phyloP scores from a whole-genome alignment of 2,329 filamentous ascomycete species.

The Trichoderma sp. region DNA sequence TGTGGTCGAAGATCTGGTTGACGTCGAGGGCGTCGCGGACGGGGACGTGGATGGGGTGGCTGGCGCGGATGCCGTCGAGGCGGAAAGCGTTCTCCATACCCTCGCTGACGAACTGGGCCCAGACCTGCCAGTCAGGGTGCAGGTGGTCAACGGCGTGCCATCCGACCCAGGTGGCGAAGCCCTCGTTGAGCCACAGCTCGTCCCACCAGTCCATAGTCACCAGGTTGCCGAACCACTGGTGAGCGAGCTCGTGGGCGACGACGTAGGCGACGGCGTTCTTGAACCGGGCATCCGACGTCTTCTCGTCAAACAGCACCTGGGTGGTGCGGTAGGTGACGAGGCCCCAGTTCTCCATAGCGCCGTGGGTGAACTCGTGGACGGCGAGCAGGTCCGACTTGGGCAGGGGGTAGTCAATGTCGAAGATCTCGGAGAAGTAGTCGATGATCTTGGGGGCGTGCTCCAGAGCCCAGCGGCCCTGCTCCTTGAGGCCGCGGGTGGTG shows the following conservation, averaged over 20 bases:
- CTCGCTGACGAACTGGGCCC: constrained; percentile 96
- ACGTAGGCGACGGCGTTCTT: constrained; percentile 96
- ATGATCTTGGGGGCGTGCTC: constrained; percentile 91
- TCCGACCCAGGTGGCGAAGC: constrained; percentile 97
- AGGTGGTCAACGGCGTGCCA: constrained; percentile 91
- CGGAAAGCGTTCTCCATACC: constrained; percentile 89
- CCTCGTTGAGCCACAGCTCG: constrained; percentile 92
- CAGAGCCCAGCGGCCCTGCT: constrained; percentile 86
- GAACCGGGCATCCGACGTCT: constrained; percentile 85
- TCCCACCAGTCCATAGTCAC: constrained; percentile 98
- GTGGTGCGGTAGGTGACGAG: constrained; percentile 95
- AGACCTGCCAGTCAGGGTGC: constrained; percentile 96
- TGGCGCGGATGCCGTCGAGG: constrained; percentile 86
- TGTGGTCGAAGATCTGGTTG: constrained; percentile 96
- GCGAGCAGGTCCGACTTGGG: constrained; percentile 90
- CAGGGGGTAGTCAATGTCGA: constrained; percentile 88
- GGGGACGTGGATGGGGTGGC: constrained; percentile 94
- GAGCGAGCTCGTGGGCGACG: constrained; percentile 95
- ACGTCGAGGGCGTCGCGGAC: constrained; percentile 93
- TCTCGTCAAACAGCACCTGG: constrained; percentile 92
- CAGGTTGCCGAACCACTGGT: constrained; percentile 95
- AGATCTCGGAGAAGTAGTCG: constrained; percentile 95
- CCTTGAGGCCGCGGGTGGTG: constrained; percentile 89
- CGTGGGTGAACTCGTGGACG: constrained; percentile 86
- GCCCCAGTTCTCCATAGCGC: constrained; percentile 96